phyloP scores from a whole-genome alignment of 140 eudicot genomes.

The Oenanthe javanica region DNA sequence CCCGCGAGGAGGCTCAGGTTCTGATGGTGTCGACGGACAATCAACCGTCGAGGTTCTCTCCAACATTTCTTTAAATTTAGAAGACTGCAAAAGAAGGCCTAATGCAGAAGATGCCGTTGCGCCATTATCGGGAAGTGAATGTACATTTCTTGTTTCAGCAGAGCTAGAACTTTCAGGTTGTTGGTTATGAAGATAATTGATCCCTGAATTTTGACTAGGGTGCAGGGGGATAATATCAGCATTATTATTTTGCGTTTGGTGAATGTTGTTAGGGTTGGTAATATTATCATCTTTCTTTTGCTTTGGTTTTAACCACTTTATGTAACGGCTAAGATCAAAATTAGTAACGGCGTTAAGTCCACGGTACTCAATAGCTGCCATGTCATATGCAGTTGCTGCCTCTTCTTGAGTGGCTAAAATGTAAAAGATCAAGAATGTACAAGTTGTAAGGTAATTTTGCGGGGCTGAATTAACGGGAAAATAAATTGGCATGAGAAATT shows the following conservation, averaged over 20 bases:
- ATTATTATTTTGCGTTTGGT: slow-evolving; percentile 17
- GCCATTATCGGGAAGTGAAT: slow-evolving; percentile 18
- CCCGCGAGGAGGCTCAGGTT: slow-evolving; percentile 39
- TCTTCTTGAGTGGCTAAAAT: slow-evolving; percentile 87
- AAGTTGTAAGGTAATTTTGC: slow-evolving; percentile 14
- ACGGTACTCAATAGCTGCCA: slow-evolving; percentile 84
- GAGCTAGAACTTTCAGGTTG: slow-evolving; percentile 39
- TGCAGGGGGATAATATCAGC: neutral
- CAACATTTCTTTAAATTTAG: slow-evolving; percentile 59
- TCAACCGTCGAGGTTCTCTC: slow-evolving; percentile 39
- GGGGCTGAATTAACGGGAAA: slow-evolving; percentile 8
- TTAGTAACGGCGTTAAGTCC: slow-evolving; percentile 92
- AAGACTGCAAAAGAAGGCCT: slow-evolving; percentile 50
- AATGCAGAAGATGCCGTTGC: slow-evolving; percentile 45
- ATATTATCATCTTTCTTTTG: slow-evolving; percentile 16
- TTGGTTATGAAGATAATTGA: slow-evolving; percentile 21
- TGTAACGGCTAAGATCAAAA: slow-evolving; percentile 92
- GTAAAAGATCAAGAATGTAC: slow-evolving; percentile 4
- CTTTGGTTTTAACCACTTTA: slow-evolving; percentile 39
- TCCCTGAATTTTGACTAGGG: slow-evolving; percentile 25
- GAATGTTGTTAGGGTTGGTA: slow-evolving; percentile 20
- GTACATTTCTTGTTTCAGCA: slow-evolving; percentile 30
- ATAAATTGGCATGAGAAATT: slow-evolving; percentile 48
- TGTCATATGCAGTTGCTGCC: slow-evolving; percentile 92
- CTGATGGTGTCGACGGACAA: slow-evolving; percentile 33